A percentile compares a stretch with the other conserved stretches of the same genome.
phyloP scores from a whole-genome alignment of 176 grass and related monocot genomes.

The Bromus sterilis region DNA sequence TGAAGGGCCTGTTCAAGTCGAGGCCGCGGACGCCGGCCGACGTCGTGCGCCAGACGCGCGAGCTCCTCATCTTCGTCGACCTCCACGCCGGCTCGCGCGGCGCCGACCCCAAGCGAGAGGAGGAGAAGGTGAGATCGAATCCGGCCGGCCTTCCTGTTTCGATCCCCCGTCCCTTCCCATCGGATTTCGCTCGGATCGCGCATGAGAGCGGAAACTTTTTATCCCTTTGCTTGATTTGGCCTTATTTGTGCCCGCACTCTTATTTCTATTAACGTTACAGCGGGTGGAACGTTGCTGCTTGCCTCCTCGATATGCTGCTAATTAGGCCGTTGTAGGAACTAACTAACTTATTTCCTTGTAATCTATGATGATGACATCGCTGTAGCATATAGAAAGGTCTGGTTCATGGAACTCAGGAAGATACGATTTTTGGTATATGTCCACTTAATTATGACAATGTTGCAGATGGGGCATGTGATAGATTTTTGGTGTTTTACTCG shows the following conservation, averaged over 20 bases:
- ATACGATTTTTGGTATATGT: not conserved
- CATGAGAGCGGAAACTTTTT: not conserved
- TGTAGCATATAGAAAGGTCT: not conserved
- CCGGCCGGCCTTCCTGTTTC: not conserved
- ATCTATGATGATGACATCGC: not conserved
- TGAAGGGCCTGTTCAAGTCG: constrained; percentile 95
- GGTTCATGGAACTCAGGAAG: not conserved
- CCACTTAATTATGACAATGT: not conserved
- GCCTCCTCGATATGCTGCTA: not conserved
- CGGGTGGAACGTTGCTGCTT: not conserved
- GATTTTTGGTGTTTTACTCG: not conserved
- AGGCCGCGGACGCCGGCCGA: constrained; percentile 80
- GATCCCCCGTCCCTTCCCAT: not conserved
- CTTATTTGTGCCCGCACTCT: not conserved
- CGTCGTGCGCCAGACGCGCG: constrained; percentile 72
- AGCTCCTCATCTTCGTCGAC: constrained; percentile 64
- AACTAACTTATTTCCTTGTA: not conserved
- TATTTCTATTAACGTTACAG: not conserved
- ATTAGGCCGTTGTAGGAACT: not conserved
- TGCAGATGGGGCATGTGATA: not conserved
- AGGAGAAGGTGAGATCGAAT: constrained; percentile 75
- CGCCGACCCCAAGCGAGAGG: constrained; percentile 62
- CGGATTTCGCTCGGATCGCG: not conserved
- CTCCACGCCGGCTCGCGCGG: constrained; percentile 26
- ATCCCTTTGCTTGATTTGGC: not conserved